A percentile compares a stretch with the other conserved stretches of the same genome.
Evolutionary conservation across 371 early-diverging fungal species (phyloP).

Genomic region (Mucor sp.): DNA sequence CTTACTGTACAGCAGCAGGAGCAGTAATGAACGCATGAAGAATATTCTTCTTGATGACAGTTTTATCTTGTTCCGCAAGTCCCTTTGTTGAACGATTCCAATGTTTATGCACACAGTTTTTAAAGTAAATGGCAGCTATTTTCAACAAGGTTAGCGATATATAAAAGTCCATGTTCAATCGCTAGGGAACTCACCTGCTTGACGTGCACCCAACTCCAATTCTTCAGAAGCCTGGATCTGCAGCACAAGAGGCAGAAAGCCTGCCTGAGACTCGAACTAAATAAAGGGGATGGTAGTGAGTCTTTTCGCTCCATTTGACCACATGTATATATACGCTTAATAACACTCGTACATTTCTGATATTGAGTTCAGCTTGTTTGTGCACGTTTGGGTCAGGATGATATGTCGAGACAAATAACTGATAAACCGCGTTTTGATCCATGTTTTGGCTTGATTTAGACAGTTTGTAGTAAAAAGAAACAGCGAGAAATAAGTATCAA

Average conservation of each 20-base stretch:
- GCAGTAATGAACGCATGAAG: slow-evolving; percentile 71
- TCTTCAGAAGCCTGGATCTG: slow-evolving; percentile 69
- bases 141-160: slow-evolving; percentile 1
- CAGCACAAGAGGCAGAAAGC: slow-evolving; percentile 71
- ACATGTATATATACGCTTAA: not conserved
- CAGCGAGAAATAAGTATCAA: not conserved
- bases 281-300: not conserved
- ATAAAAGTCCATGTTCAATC: not conserved
- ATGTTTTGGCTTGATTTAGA: slow-evolving; percentile 23
- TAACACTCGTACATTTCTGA: slow-evolving; percentile 36
- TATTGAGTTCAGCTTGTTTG: slow-evolving; percentile 69
- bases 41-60: slow-evolving; percentile 69
- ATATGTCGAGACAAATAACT: slow-evolving; percentile 77
- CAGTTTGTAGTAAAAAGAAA: not conserved
- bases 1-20: slow-evolving; percentile 71
- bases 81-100: slow-evolving; percentile 67
- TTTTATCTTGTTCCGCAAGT: slow-evolving; percentile 66
- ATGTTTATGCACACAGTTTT: slow-evolving; percentile 77
- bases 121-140: slow-evolving; percentile 91
- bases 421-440: slow-evolving; percentile 58
- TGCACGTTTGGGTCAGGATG: slow-evolving; percentile 79
- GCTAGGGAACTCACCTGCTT: slow-evolving; percentile 63
- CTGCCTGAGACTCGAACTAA: slow-evolving; percentile 61
- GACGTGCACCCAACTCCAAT: slow-evolving; percentile 65
- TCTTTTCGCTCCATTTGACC: too few relatives aligned